phyloP scores from a whole-genome alignment of 495 filamentous ascomycete genomes.

The Rostrohypoxylon terebratum region DNA sequence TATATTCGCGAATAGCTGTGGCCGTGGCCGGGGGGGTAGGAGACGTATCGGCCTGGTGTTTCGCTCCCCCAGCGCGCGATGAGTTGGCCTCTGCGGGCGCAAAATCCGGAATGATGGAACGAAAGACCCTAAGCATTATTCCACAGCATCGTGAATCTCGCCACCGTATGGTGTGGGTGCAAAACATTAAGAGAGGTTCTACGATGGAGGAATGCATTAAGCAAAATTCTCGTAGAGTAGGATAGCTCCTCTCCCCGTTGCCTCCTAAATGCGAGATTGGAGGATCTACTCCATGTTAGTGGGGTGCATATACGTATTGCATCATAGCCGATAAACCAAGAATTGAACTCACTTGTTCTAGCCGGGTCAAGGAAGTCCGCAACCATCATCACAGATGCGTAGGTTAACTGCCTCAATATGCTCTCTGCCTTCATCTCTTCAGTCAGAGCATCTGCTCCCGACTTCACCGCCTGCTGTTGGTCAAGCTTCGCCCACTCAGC shows the following conservation, averaged over 20 bases:
- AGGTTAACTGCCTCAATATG: slow-evolving; percentile 92
- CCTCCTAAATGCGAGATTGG: background rate
- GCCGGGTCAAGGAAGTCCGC: slow-evolving; percentile 85
- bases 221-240: slow-evolving; percentile 80
- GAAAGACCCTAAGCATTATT: slow-evolving; percentile 84
- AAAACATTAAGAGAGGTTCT: slow-evolving; percentile 90
- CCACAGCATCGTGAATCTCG: slow-evolving; percentile 89
- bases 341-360: slow-evolving; percentile 61
- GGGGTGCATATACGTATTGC: background rate
- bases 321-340: background rate
- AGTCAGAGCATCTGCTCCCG: slow-evolving; percentile 75
- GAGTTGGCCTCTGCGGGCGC: slow-evolving; percentile 48
- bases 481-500: slow-evolving; percentile 84
- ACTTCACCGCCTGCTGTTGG: slow-evolving; percentile 63
- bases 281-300: slow-evolving; percentile 30
- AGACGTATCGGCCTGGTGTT: slow-evolving; percentile 48
- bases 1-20: slow-evolving; percentile 87
- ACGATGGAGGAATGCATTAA: slow-evolving; percentile 81
- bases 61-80: slow-evolving; percentile 5
- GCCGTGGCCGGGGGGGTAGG: slow-evolving; percentile 62
- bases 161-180: slow-evolving; percentile 89
- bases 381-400: slow-evolving; percentile 90
- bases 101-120: slow-evolving; percentile 86
- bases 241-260: slow-evolving; percentile 51
- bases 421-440: slow-evolving; percentile 99